These are phyloP conservation scores for Cardiospermum halicacabum DNA, from an alignment of 345 rosid species.

Conservation along the genomic window DNA sequence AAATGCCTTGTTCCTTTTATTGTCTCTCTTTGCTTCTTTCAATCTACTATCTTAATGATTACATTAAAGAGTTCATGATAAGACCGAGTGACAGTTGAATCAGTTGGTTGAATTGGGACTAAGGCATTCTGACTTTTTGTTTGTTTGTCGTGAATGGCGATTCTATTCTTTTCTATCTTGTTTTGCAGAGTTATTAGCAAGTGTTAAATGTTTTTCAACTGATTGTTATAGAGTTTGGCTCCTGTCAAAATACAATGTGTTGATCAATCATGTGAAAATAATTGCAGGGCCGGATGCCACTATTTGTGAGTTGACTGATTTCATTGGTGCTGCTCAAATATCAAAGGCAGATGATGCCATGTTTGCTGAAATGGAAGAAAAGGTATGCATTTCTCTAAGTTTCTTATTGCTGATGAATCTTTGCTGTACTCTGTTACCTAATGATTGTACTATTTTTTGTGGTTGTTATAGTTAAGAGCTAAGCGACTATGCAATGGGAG, in stretches of 20 bases:
- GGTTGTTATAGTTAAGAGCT: slow-evolving; percentile 37
- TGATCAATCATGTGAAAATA: slow-evolving; percentile 6
- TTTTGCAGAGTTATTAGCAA: neutral
- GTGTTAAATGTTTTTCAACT: neutral
- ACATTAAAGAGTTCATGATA: neutral
- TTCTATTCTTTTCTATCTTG: neutral
- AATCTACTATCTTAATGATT: neutral
- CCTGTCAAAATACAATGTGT: neutral
- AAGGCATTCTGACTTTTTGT: slow-evolving; percentile 1
- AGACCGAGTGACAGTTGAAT: neutral
- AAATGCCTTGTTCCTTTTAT: neutral
- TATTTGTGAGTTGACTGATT: slow-evolving; percentile 62
- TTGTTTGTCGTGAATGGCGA: slow-evolving; percentile 3
- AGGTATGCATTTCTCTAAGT: slow-evolving; percentile 31
- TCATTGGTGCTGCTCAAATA: slow-evolving; percentile 75
- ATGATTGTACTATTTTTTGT: neutral
- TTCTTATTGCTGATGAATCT: neutral
- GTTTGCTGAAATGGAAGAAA: slow-evolving; percentile 39
- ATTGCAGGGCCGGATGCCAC: slow-evolving; percentile 58
- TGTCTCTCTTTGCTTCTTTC: neutral
- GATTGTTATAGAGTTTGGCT: neutral
- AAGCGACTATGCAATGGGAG: slow-evolving; percentile 15
- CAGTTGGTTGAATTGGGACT: neutral
- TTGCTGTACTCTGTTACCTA: neutral
- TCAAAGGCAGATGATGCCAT: slow-evolving; percentile 57